These are phyloP conservation scores for Ogataea haglerorum DNA, from an alignment of 805 yeast species.

Conservation along the genomic window DNA sequence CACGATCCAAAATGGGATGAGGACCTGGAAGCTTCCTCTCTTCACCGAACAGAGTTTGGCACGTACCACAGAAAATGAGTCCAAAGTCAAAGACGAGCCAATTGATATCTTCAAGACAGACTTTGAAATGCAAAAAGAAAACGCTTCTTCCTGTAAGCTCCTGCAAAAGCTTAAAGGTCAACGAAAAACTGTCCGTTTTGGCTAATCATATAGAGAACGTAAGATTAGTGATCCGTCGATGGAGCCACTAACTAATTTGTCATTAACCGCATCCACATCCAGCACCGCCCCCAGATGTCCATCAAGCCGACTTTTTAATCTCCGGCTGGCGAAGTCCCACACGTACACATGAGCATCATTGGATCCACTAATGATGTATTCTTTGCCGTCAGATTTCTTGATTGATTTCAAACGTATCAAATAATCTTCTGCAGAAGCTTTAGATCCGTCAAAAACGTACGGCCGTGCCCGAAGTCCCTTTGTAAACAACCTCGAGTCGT, in stretches of 20 bases:
- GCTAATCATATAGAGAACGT: constrained; percentile 30
- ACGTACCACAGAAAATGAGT: constrained; percentile 25
- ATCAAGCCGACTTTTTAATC: constrained; percentile 43
- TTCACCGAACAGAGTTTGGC: constrained; percentile 32
- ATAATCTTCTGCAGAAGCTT: constrained; percentile 48
- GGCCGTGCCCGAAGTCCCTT: constrained; percentile 42
- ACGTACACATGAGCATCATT: constrained; percentile 53
- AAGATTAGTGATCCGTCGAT: constrained; percentile 55
- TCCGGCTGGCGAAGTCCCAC: constrained; percentile 58
- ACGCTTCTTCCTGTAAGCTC: constrained; percentile 5
- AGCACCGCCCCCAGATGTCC: constrained; percentile 65
- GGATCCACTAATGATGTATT: constrained; percentile 52
- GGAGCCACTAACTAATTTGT: constrained; percentile 46
- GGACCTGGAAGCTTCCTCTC: constrained; percentile 38
- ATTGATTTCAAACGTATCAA: constrained; percentile 49
- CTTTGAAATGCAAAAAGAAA: not conserved
- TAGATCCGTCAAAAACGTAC: constrained; percentile 54
- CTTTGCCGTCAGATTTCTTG: constrained; percentile 32
- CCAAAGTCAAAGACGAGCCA: constrained; percentile 14
- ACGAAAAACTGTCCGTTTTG: constrained; percentile 21
- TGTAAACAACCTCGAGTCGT: constrained; percentile 44
- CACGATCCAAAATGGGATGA: constrained; percentile 8
- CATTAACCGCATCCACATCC: constrained; percentile 46
- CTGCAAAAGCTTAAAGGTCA: constrained; percentile 17
- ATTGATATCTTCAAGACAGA: constrained; percentile 8